phyloP scores from a whole-genome alignment of 208 protist species.

The Leishmania arabica region DNA sequence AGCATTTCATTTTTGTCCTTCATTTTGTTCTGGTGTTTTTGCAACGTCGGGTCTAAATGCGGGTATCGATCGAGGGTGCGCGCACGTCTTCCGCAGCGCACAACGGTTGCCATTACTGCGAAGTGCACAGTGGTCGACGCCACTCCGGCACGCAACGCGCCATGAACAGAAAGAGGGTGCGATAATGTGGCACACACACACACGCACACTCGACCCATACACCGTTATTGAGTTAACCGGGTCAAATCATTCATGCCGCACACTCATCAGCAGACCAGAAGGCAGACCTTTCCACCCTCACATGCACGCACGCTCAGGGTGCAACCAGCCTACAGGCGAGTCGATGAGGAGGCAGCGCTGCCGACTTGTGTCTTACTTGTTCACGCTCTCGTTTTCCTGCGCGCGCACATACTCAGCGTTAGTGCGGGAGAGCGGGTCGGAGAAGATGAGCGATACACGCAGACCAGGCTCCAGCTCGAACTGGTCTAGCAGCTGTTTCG shows the following conservation, averaged over 20 bases:
- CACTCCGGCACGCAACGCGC: neutral
- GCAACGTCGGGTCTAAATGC: too few relatives aligned
- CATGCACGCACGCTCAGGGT: neutral
- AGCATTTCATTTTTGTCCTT: too few relatives aligned
- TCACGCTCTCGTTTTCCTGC: conserved; percentile 29
- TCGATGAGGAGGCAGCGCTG: neutral
- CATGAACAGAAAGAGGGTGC: neutral
- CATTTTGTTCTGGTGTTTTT: too few relatives aligned
- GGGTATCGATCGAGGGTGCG: too few relatives aligned
- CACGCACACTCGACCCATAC: neutral
- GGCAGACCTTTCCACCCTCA: neutral
- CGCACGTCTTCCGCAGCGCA: too few relatives aligned
- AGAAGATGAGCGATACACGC: conserved; percentile 65
- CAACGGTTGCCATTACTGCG: neutral
- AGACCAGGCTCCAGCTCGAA: conserved; percentile 68
- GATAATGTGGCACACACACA: neutral
- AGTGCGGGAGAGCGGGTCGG: conserved; percentile 41
- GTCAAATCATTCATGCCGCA: neutral
- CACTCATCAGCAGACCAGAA: too few relatives aligned
- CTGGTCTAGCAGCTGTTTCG: conserved; percentile 85
- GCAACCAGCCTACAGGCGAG: neutral
- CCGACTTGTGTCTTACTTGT: neutral
- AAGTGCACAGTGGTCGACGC: neutral
- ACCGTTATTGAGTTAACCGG: conserved; percentile 4
- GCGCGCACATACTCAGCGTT: conserved; percentile 47